Evolutionary conservation across 176 grass and related monocot species (phyloP), one percentile per base, ranked within the genome.

Genomic region (Tillandsia fasciculata): DNA sequence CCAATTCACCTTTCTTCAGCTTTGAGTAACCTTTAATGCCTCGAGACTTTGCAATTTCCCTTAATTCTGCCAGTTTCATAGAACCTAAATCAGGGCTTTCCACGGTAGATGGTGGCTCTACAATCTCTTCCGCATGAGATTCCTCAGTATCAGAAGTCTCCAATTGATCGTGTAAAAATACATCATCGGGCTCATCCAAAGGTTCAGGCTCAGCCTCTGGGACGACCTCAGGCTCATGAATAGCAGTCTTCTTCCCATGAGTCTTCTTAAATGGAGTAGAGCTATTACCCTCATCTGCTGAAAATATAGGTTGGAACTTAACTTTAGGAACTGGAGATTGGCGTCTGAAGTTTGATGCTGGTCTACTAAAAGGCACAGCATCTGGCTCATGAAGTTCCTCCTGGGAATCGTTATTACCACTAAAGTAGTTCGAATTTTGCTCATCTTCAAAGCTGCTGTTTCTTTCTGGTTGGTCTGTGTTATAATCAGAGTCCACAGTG

Each of bases 21-120:
- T 99, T 99, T 13, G 84, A 86, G 69, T 93, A 99, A 3, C 79
- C 89, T 65, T 77, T 83, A 42, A 90, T 65, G 52, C 86, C 93
- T 47, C 80, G 70, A 68, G 86, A 87, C 29, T 92, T 92, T 5
- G 79, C 89, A 57, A 90, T 80, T 12, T 87, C 86, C 53, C 84
- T 81, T 23, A 90, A 74, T 68, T 87, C 89, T 11, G 72, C 61
- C 12, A 90, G 50, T 72, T 90, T 92, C 54, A 97, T 71, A 24
- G 72, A 81, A 22, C 72, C 57, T 42, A 93, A 78, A 72, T 85
- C 77, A 27, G 66, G 75, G 80, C 24, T 68, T 74, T 64, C 69
- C 0, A 3, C 73, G 29, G 65, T n/a, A 50, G 52, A 18, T n/a
- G 77, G 65, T 59, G 48, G 54, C 64, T 85, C 66, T 1, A 22